Percentiles rank a stretch among this genome's conserved stretches.
Conservation (phyloP, 768 basidiomycete species). For the Filobasidium floriforme region DNA sequence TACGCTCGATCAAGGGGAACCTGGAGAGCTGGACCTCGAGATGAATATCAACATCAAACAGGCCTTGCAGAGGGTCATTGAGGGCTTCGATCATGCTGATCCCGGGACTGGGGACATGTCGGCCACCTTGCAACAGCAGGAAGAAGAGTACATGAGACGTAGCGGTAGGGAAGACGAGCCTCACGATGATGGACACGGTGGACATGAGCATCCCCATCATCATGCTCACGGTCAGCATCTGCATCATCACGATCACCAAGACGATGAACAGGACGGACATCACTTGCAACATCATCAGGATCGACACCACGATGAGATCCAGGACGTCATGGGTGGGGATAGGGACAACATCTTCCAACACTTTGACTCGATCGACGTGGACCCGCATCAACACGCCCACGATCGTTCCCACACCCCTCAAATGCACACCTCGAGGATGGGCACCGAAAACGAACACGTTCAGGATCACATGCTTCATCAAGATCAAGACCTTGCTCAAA, state of each 20-base stretch:
- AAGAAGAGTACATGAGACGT: conserved; percentile 9
- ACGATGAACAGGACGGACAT: neutral
- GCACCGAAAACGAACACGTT: no score
- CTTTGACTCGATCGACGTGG: neutral
- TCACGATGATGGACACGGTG: neutral
- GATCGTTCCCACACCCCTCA: neutral
- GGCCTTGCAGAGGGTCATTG: conserved; percentile 2
- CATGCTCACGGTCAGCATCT: neutral
- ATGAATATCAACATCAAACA: conserved; percentile 6
- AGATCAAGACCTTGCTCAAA: neutral
- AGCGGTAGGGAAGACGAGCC: neutral
- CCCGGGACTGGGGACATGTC: conserved; percentile 1
- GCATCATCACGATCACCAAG: neutral
- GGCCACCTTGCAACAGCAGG: conserved; percentile 4
- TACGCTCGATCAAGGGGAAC: neutral
- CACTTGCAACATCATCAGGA: neutral
- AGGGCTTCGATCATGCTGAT: conserved; percentile 1
- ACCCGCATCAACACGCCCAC: neutral
- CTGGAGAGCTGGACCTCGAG: conserved; percentile 1
- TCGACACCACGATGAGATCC: neutral
- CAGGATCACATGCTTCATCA: neutral
- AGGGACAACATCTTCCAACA: conserved; percentile 1
- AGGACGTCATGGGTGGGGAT: neutral
- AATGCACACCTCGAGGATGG: neutral
- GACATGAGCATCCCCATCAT: neutral